phyloP scores from a whole-genome alignment of 352 stramenopile species.

The Phytophthora aleatoria region DNA sequence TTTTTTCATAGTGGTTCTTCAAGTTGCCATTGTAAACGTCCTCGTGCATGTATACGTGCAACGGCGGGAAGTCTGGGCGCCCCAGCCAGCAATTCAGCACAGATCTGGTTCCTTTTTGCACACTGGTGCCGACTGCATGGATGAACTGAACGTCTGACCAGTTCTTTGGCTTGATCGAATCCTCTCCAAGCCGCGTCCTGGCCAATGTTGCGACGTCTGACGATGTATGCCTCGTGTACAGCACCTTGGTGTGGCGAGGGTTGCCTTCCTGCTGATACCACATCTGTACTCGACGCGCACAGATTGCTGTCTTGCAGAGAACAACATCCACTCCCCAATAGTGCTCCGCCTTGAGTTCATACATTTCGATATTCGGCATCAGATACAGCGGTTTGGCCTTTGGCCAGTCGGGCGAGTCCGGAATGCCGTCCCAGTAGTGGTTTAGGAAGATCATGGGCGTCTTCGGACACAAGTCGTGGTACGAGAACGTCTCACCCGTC shows the following conservation, averaged over 20 bases:
- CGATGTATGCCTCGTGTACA: slow-evolving; percentile 66
- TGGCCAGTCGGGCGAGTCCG: slow-evolving; percentile 36
- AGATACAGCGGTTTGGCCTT: slow-evolving; percentile 42
- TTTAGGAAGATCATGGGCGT: slow-evolving; percentile 54
- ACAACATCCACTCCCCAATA: slow-evolving; percentile 59
- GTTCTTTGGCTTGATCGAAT: slow-evolving; percentile 45
- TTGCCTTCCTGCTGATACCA: slow-evolving; percentile 69
- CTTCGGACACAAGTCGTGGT: slow-evolving; percentile 56
- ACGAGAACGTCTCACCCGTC: slow-evolving; percentile 44
- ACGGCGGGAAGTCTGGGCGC: slow-evolving; percentile 48
- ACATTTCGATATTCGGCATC: slow-evolving; percentile 61
- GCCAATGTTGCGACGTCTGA: slow-evolving; percentile 53
- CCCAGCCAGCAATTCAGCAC: slow-evolving; percentile 66
- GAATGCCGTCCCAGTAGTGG: slow-evolving; percentile 54
- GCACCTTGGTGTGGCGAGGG: slow-evolving; percentile 47
- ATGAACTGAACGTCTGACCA: slow-evolving; percentile 52
- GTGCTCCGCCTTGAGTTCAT: slow-evolving; percentile 54
- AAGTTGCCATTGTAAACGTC: slow-evolving; percentile 39
- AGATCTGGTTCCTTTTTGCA: slow-evolving; percentile 54
- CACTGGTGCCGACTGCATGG: slow-evolving; percentile 56
- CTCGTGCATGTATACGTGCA: slow-evolving; percentile 61
- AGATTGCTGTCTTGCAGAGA: slow-evolving; percentile 64
- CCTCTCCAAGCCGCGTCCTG: slow-evolving; percentile 31
- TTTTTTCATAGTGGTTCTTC: slow-evolving; percentile 36
- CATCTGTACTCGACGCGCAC: slow-evolving; percentile 40